Conservation (phyloP, 441 rosid species). For the Kokia cookei region DNA sequence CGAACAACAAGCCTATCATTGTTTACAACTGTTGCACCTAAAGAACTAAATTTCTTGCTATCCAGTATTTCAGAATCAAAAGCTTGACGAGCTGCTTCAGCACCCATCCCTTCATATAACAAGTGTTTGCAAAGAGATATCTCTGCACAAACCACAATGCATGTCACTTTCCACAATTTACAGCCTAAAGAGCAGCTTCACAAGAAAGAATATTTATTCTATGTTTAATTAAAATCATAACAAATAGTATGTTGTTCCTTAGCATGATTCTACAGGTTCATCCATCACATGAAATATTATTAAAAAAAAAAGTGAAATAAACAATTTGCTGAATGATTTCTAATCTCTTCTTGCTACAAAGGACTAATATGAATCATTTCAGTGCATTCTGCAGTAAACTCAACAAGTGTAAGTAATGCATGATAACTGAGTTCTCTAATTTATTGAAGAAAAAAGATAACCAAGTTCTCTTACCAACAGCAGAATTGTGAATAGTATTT, state of each 20-base stretch:
- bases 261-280: not conserved
- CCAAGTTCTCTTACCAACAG: constrained; percentile 49
- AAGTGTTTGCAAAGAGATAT: constrained; percentile 38
- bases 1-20: constrained; percentile 55
- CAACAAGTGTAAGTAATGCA: constrained; percentile 2
- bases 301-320: not conserved
- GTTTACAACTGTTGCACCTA: constrained; percentile 44
- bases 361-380: not conserved
- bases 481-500: constrained; percentile 30
- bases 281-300: not conserved
- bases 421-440: constrained; percentile 25
- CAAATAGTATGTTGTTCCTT: not conserved
- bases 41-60: constrained; percentile 31
- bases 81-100: constrained; percentile 58
- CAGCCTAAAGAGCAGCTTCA: not conserved
- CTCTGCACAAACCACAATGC: constrained; percentile 36
- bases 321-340: not conserved
- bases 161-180: constrained; percentile 10
- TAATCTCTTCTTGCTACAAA: not conserved
- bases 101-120: constrained; percentile 48
- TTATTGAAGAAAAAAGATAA: not conserved
- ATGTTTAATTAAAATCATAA: not conserved
- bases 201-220: constrained; percentile 4
- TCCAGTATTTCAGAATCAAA: constrained; percentile 54
- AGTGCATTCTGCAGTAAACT: not conserved